Base-by-base conservation (phyloP, 331 rosid genomes). In the Rhamnella rubrinervis region DNA sequence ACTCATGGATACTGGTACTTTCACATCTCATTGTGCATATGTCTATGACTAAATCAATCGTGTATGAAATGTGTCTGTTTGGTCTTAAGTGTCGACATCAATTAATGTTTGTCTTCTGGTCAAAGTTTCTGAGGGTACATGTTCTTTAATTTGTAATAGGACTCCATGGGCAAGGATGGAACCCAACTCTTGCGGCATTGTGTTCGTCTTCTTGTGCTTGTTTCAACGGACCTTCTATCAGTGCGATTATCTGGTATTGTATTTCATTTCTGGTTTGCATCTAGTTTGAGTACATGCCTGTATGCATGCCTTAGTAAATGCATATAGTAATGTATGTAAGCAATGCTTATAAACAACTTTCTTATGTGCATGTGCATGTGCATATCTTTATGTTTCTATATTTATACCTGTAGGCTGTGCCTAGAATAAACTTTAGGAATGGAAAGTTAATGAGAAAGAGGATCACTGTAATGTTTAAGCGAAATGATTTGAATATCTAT, bases 101-200 rank as follows among this genome's bases (percentile, higher is more conserved):
- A 67, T 53, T n/a, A 23, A 56, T 65, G 21, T 69, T 63, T 59
- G 66, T 76, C 55, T 64, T 61, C 41, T 59, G 28, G 15, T 75
- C 49, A 60, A 2, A 70, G 63, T 66, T 80, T 75, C n/a, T 73
- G 72, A 72, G 62, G 63, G 46, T 64, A 19, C 75, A 70, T 28
- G 40, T 67, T 76, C 68, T 66, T 46, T 65, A 20, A 69, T 60
- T 66, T 71, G 15, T 47, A 62, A 74, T 72, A 95, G 99, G 99
- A 95, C 68, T 95, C 99, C 8, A 86, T 95, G 99, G 99, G 99
- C 72, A 95, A 95, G 90, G 97, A 90, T 67, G 92, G 96, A 53
- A 95, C 99, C 78, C 96, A 92, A 84, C 96, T 95, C 62, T 82
- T 95, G 87, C 87, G 99, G 76, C 99, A 95, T 50, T 95, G 99